Base-by-base conservation (phyloP, 306 rosid genomes). In the Gleditsia sinensis region DNA sequence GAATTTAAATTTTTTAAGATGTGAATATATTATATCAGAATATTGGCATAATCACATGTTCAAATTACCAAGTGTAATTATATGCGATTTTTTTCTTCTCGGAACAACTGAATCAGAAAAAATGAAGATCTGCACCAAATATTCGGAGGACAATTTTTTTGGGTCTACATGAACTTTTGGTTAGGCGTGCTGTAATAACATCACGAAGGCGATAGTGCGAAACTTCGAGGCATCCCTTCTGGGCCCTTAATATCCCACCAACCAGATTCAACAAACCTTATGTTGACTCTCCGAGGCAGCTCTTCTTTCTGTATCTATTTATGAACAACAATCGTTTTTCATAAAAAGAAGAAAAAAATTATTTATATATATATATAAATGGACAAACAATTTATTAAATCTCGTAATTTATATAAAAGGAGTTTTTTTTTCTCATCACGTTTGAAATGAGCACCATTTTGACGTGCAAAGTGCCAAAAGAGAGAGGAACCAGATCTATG, bases 161-260 rank as follows among this genome's bases (percentile, higher is more conserved):
- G n/a, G n/a, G n/a, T n/a, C n/a, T n/a, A n/a, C n/a, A n/a, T n/a
- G n/a, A 56, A 42, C 19, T 7, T 25, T 60, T 42, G 19, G 45
- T 21, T 72, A 50, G n/a, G 30, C 3, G 6, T 14, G 24, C 13
- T 11, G 57, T 1, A 37, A 65, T 33, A 40, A 23, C 46, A 37
- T 43, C 4, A 4, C 1, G 16, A 58, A 14, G 24, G 13, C 8
- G 9, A 59, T 0, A 0, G 14, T 9, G 24, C 17, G 27, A 64
- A 42, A 37, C 20, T 71, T 65, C 4, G 67, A 32, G 55, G 69
- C 10, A 49, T 39, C 68, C 8, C 32, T 25, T 28, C 72, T 37
- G 48, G 51, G 64, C 19, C 75, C 75, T 19, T 66, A 39, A 9
- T 34, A 45, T 17, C 6, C 17, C 34, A 66, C 79, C 83, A 79